These are phyloP conservation scores for Teunomyces aglyptinius DNA, from an alignment of 805 yeast species.

Conservation along the genomic window DNA sequence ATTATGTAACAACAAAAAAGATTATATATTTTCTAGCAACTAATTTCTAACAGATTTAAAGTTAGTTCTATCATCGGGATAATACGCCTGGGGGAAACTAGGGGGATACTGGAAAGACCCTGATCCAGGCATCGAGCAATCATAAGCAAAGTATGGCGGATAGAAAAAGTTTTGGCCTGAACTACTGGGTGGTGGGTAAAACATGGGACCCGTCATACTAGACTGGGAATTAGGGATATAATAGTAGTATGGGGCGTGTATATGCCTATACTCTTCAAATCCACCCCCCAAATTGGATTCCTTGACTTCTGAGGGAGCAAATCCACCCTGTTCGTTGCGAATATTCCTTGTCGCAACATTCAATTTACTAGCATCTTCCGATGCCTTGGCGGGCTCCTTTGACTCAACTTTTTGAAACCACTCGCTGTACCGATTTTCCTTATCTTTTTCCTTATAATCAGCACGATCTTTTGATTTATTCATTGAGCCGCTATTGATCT, in stretches of 20 bases:
- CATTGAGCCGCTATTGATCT: not conserved
- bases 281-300: not conserved
- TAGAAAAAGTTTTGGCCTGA: conserved; percentile 19
- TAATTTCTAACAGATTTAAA: not conserved
- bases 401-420: conserved; percentile 3
- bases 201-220: conserved; percentile 11
- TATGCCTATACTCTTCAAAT: not conserved
- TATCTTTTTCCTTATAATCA: not conserved
- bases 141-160: conserved; percentile 28
- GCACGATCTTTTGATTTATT: not conserved
- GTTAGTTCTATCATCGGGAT: conserved; percentile 8
- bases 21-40: not conserved
- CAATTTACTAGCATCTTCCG: not conserved
- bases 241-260: conserved; percentile 15
- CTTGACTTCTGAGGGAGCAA: not conserved
- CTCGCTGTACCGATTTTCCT: conserved; percentile 1
- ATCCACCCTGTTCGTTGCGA: not conserved
- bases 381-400: not conserved
- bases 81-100: conserved; percentile 9
- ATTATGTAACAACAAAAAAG: not conserved
- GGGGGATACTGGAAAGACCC: conserved; percentile 5
- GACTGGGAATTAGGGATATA: conserved; percentile 21
- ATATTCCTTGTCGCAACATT: not conserved
- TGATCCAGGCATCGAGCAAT: conserved; percentile 15
- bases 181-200: conserved; percentile 15